Evolutionary conservation across 805 yeast species (phyloP), one percentile per base, ranked within the genome.

Genomic region (Sugiyamaella lignohabitans): DNA sequence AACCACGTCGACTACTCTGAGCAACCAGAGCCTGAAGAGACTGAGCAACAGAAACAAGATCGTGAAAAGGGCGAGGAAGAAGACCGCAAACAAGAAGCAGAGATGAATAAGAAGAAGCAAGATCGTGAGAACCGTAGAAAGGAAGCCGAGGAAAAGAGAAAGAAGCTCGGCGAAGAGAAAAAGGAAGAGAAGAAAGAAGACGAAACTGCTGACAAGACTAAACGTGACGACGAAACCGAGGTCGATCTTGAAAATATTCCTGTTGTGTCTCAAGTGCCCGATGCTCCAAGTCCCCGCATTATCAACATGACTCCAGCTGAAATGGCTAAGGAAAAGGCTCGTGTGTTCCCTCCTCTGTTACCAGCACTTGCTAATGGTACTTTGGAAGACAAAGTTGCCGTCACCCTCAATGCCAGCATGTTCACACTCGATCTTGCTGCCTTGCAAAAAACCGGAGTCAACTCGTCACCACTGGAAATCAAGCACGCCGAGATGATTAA

Each of bases 401-500:
- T 50, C 19, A 46, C 44, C 27, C 29, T 55, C 18, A 44, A 44
- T 6, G n/a, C 27, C 40, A 49, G 45, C 5, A 14, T 43, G 46
- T 55, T 55, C 49, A 32, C 24, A 17, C 45, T 55, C 36, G 47
- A 55, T 42, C 29, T 44, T 14, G 49, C 46, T 20, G 21, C 20
- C n/a, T 20, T 47, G 44, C 39, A 38, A 18, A 17, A 39, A 5
- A 32, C 44, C 2, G 46, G 42, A 34, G 36, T 30, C n/a, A 32
- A 46, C 36, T 46, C 49, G n/a, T 32, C 47, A 17, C 41, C 23
- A n/a, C 44, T 32, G 18, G 40, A 42, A 24, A 32, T 17, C 22
- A 36, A 29, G 27, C 56, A 53, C 42, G 53, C 53, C 22, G 37
- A 44, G 27, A 38, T 48, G 48, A 38, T 54, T 36, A 45, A 52